phyloP scores from a whole-genome alignment of 2,329 filamentous ascomycete species.

The Hypoxylon sp. region DNA sequence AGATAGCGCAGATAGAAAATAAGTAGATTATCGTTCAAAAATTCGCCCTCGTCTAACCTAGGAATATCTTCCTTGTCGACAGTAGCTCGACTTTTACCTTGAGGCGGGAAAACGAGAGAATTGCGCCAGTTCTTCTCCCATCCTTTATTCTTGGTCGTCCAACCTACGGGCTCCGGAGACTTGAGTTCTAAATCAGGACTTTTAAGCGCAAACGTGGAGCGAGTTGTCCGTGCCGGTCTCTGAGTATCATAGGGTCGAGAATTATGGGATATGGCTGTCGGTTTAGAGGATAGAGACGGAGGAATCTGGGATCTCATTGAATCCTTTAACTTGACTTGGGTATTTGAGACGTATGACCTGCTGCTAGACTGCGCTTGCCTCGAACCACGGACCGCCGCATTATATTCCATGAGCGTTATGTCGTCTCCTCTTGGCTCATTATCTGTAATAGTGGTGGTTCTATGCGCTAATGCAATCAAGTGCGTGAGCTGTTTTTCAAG shows the following conservation, averaged over 20 bases:
- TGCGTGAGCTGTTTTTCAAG: conserved; percentile 39
- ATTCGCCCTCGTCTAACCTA: conserved; percentile 86
- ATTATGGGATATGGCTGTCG: conserved; percentile 22
- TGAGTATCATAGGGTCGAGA: conserved; percentile 8
- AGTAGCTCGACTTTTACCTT: conserved; percentile 72
- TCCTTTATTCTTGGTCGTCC: conserved; percentile 65
- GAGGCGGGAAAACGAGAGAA: conserved; percentile 73
- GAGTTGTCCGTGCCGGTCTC: conserved; percentile 43
- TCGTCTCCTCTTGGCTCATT: conserved; percentile 41
- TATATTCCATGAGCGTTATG: conserved; percentile 49
- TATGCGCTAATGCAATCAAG: conserved; percentile 27
- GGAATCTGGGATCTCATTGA: conserved; percentile 38
- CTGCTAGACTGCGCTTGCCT: not conserved
- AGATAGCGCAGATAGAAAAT: conserved; percentile 87
- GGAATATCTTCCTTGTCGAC: conserved; percentile 81
- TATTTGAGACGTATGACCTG: conserved; percentile 1
- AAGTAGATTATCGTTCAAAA: conserved; percentile 93
- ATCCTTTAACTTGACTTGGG: conserved; percentile 45
- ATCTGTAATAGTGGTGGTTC: conserved; percentile 27
- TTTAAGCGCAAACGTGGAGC: conserved; percentile 39
- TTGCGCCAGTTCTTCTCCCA: conserved; percentile 70
- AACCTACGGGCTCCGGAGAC: conserved; percentile 56
- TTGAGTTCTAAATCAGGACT: conserved; percentile 44
- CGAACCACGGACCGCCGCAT: conserved; percentile 28
- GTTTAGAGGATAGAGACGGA: conserved; percentile 9